A percentile compares a stretch with the other conserved stretches of the same genome.
These are phyloP conservation scores for Phtheirospermum japonicum DNA, from an alignment of 257 asterid genomes.

Conservation along the genomic window DNA sequence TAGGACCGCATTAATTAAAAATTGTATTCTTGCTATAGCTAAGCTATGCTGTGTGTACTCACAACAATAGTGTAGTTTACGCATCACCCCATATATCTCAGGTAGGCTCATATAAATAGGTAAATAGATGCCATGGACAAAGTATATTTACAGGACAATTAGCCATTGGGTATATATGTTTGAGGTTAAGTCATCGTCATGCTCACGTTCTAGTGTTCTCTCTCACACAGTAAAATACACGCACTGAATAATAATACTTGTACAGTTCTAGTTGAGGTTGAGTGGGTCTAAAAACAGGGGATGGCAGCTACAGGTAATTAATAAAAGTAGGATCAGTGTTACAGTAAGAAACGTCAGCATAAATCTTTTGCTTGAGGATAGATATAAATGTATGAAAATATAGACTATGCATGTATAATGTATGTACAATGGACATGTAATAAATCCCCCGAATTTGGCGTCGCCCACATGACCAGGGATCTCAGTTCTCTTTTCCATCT, in stretches of 20 bases:
- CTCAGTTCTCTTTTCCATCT: not conserved
- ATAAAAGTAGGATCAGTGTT: conserved; percentile 2
- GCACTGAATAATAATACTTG: conserved; percentile 5
- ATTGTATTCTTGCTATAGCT: too few relatives aligned
- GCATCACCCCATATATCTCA: too few relatives aligned
- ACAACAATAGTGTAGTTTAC: too few relatives aligned
- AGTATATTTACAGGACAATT: not conserved
- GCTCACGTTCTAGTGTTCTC: not conserved
- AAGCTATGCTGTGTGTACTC: too few relatives aligned
- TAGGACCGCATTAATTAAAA: too few relatives aligned
- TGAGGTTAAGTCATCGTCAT: conserved; percentile 11
- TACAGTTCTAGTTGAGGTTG: not conserved
- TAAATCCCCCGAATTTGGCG: conserved; percentile 33
- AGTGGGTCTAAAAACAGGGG: not conserved
- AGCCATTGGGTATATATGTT: conserved; percentile 9
- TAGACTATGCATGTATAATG: too few relatives aligned
- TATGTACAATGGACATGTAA: not conserved
- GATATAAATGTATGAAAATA: not conserved
- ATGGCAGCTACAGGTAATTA: conserved; percentile 6
- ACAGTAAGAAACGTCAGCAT: conserved; percentile 7
- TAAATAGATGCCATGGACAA: too few relatives aligned
- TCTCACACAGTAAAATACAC: not conserved
- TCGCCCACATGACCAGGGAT: not conserved
- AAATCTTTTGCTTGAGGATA: conserved; percentile 25
- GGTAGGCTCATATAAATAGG: too few relatives aligned